Evolutionary conservation across 2,329 filamentous ascomycete species (phyloP).

Genomic region (Talaromyces sp.): DNA sequence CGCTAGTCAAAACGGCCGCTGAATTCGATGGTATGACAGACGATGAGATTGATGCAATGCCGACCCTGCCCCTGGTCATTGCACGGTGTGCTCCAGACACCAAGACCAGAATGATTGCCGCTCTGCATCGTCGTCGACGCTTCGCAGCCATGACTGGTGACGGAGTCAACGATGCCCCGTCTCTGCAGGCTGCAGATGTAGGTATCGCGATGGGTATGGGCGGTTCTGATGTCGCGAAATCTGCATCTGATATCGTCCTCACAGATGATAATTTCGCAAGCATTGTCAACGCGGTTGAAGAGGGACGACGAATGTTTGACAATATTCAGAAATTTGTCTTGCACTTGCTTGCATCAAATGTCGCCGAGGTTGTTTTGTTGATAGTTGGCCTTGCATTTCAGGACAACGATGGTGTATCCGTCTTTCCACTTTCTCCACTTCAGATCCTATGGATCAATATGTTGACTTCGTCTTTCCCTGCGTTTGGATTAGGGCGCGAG

Average conservation of each 20-base stretch:
- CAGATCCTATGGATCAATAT: conserved; percentile 93
- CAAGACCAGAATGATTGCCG: conserved; percentile 88
- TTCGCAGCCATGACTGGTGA: conserved; percentile 88
- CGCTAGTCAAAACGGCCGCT: conserved; percentile 54
- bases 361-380: conserved; percentile 77
- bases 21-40: conserved; percentile 55
- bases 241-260: conserved; percentile 58
- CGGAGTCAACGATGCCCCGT: conserved; percentile 82
- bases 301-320: conserved; percentile 80
- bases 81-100: conserved; percentile 81
- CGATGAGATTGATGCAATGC: conserved; percentile 59
- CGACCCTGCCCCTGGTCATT: conserved; percentile 73
- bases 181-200: conserved; percentile 74
- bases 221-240: conserved; percentile 81
- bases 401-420: conserved; percentile 65
- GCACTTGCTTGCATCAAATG: conserved; percentile 73
- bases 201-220: conserved; percentile 86
- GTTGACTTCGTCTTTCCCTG: conserved; percentile 79
- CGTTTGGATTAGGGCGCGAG: conserved; percentile 80
- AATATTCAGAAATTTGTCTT: conserved; percentile 87
- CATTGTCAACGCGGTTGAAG: conserved; percentile 76
- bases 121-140: conserved; percentile 69
- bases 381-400: conserved; percentile 78
- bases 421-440: conserved; percentile 79
- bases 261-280: conserved; percentile 85